Evolutionary conservation across 164 flowering plant genomes (phyloP).

Genomic region (Liquidambar formosana): DNA sequence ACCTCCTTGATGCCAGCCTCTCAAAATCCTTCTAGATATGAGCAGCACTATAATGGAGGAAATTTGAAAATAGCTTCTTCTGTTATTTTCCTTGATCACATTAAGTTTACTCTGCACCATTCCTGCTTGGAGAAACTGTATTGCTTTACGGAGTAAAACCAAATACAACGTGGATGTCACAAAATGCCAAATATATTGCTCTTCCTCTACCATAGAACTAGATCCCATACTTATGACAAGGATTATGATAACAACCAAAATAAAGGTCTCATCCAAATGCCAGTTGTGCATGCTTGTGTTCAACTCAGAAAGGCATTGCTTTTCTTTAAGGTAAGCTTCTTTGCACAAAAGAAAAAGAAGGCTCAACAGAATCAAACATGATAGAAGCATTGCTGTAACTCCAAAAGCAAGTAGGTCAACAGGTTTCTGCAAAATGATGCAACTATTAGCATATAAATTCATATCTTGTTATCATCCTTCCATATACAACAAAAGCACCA

Average conservation of each 20-base stretch:
- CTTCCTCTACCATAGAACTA: conserved; percentile 98
- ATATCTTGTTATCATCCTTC: neutral
- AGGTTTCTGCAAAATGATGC: conserved; percentile 71
- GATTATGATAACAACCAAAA: conserved; percentile 37
- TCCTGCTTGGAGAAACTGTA: conserved; percentile 30
- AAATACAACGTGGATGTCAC: conserved; percentile 63
- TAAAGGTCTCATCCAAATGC: conserved; percentile 62
- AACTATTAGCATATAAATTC: conserved; percentile 5
- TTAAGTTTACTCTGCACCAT: conserved; percentile 10
- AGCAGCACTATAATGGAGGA: conserved; percentile 52
- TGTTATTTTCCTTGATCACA: conserved; percentile 19
- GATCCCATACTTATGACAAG: conserved; percentile 77
- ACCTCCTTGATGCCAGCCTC: conserved; percentile 99
- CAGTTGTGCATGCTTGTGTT: conserved; percentile 20
- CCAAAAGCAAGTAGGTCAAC: conserved; percentile 58
- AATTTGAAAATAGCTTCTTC: conserved; percentile 18
- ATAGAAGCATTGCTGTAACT: conserved; percentile 61
- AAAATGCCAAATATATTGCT: conserved; percentile 94
- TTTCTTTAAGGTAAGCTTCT: conserved; percentile 28
- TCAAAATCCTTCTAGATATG: conserved; percentile 72
- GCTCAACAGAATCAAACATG: conserved; percentile 50
- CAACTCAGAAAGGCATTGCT: conserved; percentile 7
- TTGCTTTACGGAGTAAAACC: conserved; percentile 56
- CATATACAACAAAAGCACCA: neutral
- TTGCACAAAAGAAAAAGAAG: conserved; percentile 36